phyloP scores from a whole-genome alignment of 2,329 filamentous ascomycete genomes.

The Plectosphaerella cucumerina region DNA sequence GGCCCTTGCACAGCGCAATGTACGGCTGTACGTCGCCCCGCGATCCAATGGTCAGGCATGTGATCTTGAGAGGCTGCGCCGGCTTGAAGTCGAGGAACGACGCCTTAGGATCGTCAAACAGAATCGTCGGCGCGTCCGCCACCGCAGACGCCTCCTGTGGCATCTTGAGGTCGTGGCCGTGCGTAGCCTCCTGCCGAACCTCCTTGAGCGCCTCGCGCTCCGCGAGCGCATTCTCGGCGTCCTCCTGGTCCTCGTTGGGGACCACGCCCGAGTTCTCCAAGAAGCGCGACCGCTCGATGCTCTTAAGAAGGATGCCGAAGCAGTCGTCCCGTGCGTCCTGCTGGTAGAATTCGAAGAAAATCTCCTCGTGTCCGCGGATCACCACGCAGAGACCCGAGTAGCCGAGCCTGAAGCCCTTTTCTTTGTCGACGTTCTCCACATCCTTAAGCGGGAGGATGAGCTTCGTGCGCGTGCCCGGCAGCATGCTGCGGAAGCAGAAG shows the following conservation, averaged over 20 bases:
- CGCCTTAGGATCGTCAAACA: constrained; percentile 85
- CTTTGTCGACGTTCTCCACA: constrained; percentile 89
- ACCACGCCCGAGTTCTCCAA: constrained; percentile 66
- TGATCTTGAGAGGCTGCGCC: constrained; percentile 71
- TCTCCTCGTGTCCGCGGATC: constrained; percentile 87
- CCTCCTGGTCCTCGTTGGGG: constrained; percentile 61
- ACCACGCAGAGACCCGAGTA: constrained; percentile 90
- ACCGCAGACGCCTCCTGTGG: constrained; percentile 39
- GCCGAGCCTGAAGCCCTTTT: constrained; percentile 89
- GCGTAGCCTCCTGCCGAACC: constrained; percentile 56
- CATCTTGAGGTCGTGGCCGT: constrained; percentile 45
- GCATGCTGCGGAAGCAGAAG: constrained; percentile 88
- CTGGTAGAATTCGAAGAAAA: constrained; percentile 90
- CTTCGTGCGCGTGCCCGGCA: constrained; percentile 88
- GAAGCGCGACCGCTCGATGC: constrained; percentile 67
- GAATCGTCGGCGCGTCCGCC: constrained; percentile 65
- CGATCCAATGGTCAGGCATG: constrained; percentile 93
- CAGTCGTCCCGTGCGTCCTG: constrained; percentile 83
- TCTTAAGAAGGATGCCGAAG: constrained; percentile 72
- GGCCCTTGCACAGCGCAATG: constrained; percentile 88
- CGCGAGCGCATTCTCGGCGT: constrained; percentile 69
- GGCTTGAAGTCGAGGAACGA: constrained; percentile 93
- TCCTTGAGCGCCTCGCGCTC: constrained; percentile 79
- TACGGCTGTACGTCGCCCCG: constrained; percentile 96
- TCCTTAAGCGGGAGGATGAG: constrained; percentile 87